Evolutionary conservation across 805 yeast species (phyloP).

Genomic region (Komagataella ulmi): DNA sequence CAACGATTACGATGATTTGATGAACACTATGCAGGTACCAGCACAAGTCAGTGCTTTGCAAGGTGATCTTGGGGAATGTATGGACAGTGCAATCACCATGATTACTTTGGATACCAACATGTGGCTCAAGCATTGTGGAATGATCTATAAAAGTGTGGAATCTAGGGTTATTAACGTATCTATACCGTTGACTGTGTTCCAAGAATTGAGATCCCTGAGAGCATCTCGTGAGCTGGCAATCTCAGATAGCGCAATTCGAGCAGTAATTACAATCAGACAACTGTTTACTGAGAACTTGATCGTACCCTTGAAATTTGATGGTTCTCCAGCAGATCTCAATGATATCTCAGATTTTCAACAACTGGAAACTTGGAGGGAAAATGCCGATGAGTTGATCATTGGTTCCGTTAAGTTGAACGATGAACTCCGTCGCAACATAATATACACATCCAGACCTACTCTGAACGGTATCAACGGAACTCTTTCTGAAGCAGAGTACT

Average conservation of each 20-base stretch:
- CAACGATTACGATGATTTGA: conserved; percentile 8
- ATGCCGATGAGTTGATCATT: conserved; percentile 57
- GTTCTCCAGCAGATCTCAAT: conserved; percentile 52
- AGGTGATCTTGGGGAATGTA: conserved; percentile 42
- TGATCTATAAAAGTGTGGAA: conserved; percentile 54
- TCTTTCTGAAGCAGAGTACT: conserved; percentile 9
- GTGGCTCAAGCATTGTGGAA: conserved; percentile 74
- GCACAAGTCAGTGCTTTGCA: conserved; percentile 5
- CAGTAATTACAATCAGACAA: conserved; percentile 63
- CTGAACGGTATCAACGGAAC: not conserved
- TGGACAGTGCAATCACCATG: conserved; percentile 43
- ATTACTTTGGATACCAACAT: conserved; percentile 66
- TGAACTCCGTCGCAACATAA: conserved; percentile 14
- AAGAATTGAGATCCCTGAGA: conserved; percentile 59
- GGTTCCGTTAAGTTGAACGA: conserved; percentile 28
- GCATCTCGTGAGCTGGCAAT: conserved; percentile 61
- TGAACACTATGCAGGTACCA: not conserved
- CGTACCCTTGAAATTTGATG: conserved; percentile 54
- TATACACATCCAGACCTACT: conserved; percentile 1
- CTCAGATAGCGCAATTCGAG: conserved; percentile 70
- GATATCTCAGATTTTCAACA: conserved; percentile 67
- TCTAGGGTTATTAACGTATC: conserved; percentile 44
- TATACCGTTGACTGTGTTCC: conserved; percentile 66
- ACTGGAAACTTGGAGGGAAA: conserved; percentile 58
- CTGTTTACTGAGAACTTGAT: conserved; percentile 41